Percentiles rank a stretch among this genome's conserved stretches.
These are phyloP conservation scores for Candida germanica DNA, from an alignment of 805 yeast species.

Conservation along the genomic window DNA sequence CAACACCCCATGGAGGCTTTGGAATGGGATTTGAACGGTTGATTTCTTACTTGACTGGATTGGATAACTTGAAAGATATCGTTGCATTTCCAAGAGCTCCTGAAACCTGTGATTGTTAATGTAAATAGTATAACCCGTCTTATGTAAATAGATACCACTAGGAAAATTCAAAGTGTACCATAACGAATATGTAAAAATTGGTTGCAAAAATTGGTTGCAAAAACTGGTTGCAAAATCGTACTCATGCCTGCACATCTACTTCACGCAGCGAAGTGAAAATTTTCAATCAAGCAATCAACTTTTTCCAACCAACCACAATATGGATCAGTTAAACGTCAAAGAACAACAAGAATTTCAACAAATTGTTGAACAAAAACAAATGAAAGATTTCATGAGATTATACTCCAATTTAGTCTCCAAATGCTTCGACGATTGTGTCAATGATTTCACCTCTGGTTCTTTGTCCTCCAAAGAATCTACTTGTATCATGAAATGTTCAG, in stretches of 20 bases:
- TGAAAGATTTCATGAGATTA: conserved; percentile 97
- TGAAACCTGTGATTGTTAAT: conserved; percentile 30
- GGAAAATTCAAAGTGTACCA: no score
- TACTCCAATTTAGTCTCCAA: conserved; percentile 94
- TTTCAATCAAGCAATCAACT: conserved; percentile 4
- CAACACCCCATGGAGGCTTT: conserved; percentile 94
- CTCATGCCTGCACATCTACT: background rate
- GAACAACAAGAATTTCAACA: conserved; percentile 97
- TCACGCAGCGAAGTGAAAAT: conserved; percentile 4
- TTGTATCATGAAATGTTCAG: conserved; percentile 90
- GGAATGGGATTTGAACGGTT: conserved; percentile 94
- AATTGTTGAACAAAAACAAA: conserved; percentile 94
- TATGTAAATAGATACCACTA: no score
- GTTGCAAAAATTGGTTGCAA: background rate
- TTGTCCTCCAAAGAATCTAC: conserved; percentile 80
- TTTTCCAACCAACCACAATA: conserved; percentile 30
- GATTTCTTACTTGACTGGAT: conserved; percentile 65
- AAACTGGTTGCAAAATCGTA: no score
- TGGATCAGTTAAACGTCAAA: conserved; percentile 93
- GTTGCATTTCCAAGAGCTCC: conserved; percentile 83
- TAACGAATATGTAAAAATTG: background rate
- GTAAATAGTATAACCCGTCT: no score
- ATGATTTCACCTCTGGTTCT: conserved; percentile 92
- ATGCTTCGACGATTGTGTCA: conserved; percentile 97
- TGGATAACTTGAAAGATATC: conserved; percentile 81